These are phyloP conservation scores for Saccharomycopsis sp. DNA, from an alignment of 805 yeast genomes.

Conservation along the genomic window DNA sequence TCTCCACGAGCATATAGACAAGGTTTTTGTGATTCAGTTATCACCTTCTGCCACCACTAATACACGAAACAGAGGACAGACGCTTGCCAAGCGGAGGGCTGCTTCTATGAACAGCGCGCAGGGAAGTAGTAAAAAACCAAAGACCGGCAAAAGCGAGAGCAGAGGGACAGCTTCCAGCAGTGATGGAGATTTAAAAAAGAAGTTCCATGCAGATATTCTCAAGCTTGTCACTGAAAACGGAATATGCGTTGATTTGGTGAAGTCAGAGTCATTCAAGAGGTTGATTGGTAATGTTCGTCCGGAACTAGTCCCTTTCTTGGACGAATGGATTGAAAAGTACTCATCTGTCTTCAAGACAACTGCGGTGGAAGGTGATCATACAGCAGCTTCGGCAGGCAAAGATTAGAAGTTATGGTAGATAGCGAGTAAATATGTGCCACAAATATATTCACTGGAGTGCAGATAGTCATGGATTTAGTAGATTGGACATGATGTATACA, in stretches of 20 bases:
- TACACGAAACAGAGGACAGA: neutral
- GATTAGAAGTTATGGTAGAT: too few species aligned
- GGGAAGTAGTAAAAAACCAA: neutral
- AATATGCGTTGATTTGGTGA: conserved; percentile 39
- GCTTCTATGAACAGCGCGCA: neutral
- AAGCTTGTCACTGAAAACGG: conserved; percentile 45
- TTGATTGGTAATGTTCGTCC: conserved; percentile 44
- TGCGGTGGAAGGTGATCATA: neutral
- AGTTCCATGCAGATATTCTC: conserved; percentile 45
- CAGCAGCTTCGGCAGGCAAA: too few species aligned
- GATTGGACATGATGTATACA: too few species aligned
- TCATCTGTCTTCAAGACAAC: conserved; percentile 35
- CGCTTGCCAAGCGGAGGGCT: neutral
- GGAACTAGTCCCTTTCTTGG: conserved; percentile 39
- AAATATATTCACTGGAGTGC: too few species aligned
- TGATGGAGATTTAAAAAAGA: too few species aligned
- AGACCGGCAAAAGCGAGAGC: neutral
- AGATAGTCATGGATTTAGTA: too few species aligned
- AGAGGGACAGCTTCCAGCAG: too few species aligned
- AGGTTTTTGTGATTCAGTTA: conserved; percentile 2
- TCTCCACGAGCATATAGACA: conserved; percentile 16
- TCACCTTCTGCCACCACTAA: neutral
- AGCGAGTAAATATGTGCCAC: too few species aligned
- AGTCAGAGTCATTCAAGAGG: conserved; percentile 44
- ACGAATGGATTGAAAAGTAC: conserved; percentile 40